Percentiles rank a stretch among this genome's conserved stretches.
Evolutionary conservation across 306 rosid species (phyloP).

Genomic region (Glycine tomentella): DNA sequence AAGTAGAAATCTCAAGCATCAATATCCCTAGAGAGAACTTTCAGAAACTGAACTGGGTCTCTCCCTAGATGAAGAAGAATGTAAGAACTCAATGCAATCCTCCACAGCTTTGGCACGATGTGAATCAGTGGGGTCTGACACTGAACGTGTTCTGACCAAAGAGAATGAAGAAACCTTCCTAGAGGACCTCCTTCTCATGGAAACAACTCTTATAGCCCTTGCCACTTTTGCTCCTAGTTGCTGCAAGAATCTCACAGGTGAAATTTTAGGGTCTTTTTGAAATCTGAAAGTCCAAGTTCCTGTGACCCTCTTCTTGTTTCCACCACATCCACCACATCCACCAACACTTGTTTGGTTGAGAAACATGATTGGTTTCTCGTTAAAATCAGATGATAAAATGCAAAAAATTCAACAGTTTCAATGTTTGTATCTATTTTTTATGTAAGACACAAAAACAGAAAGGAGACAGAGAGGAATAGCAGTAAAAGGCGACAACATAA

Average conservation of each 20-base stretch:
- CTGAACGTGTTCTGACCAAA: slow-evolving; percentile 66
- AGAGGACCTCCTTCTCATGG: slow-evolving; percentile 59
- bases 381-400: slow-evolving; percentile 46
- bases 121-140: slow-evolving; percentile 67
- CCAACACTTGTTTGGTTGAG: slow-evolving; percentile 43
- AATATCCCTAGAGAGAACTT: slow-evolving; percentile 1
- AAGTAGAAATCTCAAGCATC: not conserved
- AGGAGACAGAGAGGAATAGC: not conserved
- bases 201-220: slow-evolving; percentile 56
- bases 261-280: slow-evolving; percentile 49
- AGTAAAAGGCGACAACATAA: slow-evolving; percentile 40
- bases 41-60: slow-evolving; percentile 65
- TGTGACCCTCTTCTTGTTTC: slow-evolving; percentile 47
- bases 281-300: slow-evolving; percentile 52
- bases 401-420: not conserved
- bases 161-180: slow-evolving; percentile 70
- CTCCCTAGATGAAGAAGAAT: slow-evolving; percentile 76
- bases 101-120: slow-evolving; percentile 79
- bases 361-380: slow-evolving; percentile 55
- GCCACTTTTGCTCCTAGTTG: slow-evolving; percentile 60
- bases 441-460: not conserved
- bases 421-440: not conserved
- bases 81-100: slow-evolving; percentile 82
- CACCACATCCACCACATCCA: slow-evolving; percentile 32
- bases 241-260: slow-evolving; percentile 60